phyloP scores from a whole-genome alignment of 441 rosid genomes.

The Populus hybrid region DNA sequence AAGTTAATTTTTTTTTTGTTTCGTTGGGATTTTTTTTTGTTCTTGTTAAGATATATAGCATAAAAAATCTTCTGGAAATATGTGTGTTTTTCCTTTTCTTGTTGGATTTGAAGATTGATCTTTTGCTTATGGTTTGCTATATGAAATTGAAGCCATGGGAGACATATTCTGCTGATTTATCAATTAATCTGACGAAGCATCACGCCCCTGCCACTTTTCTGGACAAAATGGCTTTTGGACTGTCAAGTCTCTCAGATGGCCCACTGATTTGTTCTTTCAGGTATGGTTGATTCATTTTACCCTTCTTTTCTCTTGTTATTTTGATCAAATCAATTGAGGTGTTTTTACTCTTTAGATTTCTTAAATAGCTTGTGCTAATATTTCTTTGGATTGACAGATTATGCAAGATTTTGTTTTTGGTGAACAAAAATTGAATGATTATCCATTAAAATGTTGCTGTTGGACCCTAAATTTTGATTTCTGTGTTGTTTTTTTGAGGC shows the following conservation, averaged over 20 bases:
- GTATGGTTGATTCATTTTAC: constrained; percentile 19
- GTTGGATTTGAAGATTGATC: neutral
- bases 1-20: too few species aligned
- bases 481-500: neutral
- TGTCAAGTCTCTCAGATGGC: constrained; percentile 59
- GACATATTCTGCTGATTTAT: constrained; percentile 46
- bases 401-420: neutral
- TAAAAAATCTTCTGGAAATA: too few species aligned
- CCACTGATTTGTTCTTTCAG: constrained; percentile 70
- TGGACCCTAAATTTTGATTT: neutral
- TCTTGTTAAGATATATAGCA: neutral
- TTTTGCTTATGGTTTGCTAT: neutral
- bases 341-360: neutral
- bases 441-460: neutral
- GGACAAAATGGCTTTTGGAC: constrained; percentile 56
- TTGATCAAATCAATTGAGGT: neutral
- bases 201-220: constrained; percentile 42
- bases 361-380: neutral
- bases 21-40: neutral
- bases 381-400: neutral
- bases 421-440: neutral
- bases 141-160: constrained; percentile 16
- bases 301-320: neutral
- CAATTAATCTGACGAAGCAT: constrained; percentile 61
- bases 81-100: too few species aligned